Evolutionary conservation across 495 filamentous ascomycete species (phyloP), one percentile per base, ranked within the genome.

Genomic region (Zalerion maritima): DNA sequence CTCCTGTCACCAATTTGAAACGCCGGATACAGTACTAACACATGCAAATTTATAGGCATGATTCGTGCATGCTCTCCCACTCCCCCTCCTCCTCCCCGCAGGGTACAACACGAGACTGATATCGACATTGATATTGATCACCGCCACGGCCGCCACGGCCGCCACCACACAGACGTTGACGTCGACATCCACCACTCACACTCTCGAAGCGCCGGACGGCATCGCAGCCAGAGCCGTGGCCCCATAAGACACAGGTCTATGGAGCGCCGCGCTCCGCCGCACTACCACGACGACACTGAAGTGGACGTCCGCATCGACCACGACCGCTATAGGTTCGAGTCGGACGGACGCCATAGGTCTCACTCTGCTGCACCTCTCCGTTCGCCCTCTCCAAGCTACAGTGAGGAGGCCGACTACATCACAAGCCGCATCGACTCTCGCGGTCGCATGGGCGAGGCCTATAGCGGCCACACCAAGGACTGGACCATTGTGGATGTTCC

Each of bases 401-500:
- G 60, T 26, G 65, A 69, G 2, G 77, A 83, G 42, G 70, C 67
- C 11, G 74, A 79, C 14, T 75, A 72, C 45, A 78, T 81, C 54
- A 71, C 67, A 18, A 52, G 57, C 35, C 69, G 62, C 38, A 66
- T 69, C 14, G 53, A 66, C 24, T 58, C 74, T 12, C 61, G 74
- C 7, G 69, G 58, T 18, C 66, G 62, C 37, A 64, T 70, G 39
- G 77, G 75, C 29, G 77, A 82, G 54, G 77, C 71, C 14, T 65
- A 55, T 36, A 62, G 74, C 42, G 77, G 77, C 32, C 67, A 63
- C 15, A 82, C 76, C 21, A 69, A 60, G 38, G 72, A 80, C 43
- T 84, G 79, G 71, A 60, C 66, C 29, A 80, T 85, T 32, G 69
- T 85, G 13, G 80, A 86, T 49, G 75, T 86, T 17, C 80, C 80